Percentiles rank a stretch among this genome's conserved stretches.
Conservation (phyloP, 2,329 filamentous ascomycete species). For the Myriosclerotinia scirpicola region DNA sequence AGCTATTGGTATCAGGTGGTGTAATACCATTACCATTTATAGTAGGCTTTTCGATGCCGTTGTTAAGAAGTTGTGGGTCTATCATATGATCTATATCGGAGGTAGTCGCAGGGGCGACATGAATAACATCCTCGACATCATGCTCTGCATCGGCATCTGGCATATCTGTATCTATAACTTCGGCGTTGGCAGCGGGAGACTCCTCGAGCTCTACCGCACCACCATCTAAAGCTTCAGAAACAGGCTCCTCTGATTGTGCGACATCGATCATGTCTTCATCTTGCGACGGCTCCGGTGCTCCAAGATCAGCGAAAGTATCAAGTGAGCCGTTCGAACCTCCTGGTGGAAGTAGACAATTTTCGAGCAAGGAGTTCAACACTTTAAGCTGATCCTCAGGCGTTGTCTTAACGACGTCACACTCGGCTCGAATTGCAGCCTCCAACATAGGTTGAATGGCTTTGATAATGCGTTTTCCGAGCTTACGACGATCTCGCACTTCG, state of each 20-base stretch:
- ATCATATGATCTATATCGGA: constrained; percentile 36
- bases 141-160: constrained; percentile 41
- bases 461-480: constrained; percentile 84
- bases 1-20: constrained; percentile 52
- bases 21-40: constrained; percentile 37
- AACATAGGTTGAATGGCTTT: constrained; percentile 77
- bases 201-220: constrained; percentile 16
- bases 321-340: constrained; percentile 19
- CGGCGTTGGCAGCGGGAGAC: constrained; percentile 34
- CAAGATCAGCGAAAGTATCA: constrained; percentile 35
- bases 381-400: constrained; percentile 68
- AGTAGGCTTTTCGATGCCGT: constrained; percentile 32
- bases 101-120: constrained; percentile 16
- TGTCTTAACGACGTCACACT: constrained; percentile 75
- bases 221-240: neutral
- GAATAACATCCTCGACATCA: constrained; percentile 26
- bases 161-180: constrained; percentile 39
- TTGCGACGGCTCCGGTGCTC: constrained; percentile 45
- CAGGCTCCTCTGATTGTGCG: constrained; percentile 1
- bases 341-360: constrained; percentile 54
- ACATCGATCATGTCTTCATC: constrained; percentile 41
- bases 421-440: constrained; percentile 73
- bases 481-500: constrained; percentile 78
- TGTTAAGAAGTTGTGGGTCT: constrained; percentile 21
- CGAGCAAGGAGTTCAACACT: constrained; percentile 72